Evolutionary conservation across 2,329 filamentous ascomycete species (phyloP).

Genomic region (Aspergillus phoenicis): DNA sequence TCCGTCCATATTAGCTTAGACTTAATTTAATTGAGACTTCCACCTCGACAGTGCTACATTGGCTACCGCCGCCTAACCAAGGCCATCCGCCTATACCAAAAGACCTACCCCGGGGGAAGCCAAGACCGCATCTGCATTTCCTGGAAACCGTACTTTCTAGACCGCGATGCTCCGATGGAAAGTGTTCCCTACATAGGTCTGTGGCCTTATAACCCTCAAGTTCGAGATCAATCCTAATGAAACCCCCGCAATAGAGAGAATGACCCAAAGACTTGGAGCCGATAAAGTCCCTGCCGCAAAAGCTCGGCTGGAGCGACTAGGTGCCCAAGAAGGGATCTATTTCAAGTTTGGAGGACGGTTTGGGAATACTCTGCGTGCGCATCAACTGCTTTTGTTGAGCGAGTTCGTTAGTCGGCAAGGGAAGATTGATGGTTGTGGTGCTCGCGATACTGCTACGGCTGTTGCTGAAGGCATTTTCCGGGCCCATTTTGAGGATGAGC

Average conservation of each 20-base stretch:
- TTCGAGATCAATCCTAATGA: not conserved
- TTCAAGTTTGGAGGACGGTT: slow-evolving; percentile 25
- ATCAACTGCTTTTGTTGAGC: slow-evolving; percentile 19
- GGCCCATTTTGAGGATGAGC: slow-evolving; percentile 25
- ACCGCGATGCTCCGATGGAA: slow-evolving; percentile 21
- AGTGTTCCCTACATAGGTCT: slow-evolving; percentile 20
- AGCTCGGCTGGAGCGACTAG: slow-evolving; percentile 21
- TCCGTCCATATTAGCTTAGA: not conserved
- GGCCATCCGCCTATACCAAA: slow-evolving; percentile 44
- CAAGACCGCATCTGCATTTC: slow-evolving; percentile 39
- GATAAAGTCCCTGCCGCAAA: slow-evolving; percentile 21
- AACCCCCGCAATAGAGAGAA: slow-evolving; percentile 17
- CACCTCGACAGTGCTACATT: slow-evolving; percentile 41
- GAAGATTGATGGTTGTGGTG: not conserved
- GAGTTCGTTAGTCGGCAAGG: no score
- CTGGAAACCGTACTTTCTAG: slow-evolving; percentile 46
- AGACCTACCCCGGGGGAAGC: slow-evolving; percentile 43
- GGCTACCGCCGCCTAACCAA: slow-evolving; percentile 42
- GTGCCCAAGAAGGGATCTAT: slow-evolving; percentile 15
- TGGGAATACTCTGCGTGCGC: slow-evolving; percentile 23
- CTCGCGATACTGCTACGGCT: slow-evolving; percentile 7
- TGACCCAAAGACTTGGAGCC: slow-evolving; percentile 20
- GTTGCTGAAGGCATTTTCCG: slow-evolving; percentile 22
- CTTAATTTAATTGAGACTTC: slow-evolving; percentile 13
- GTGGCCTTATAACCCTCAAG: not conserved